Evolutionary conservation across 2,329 filamentous ascomycete species (phyloP).

Genomic region (Dactylellina cionopaga): DNA sequence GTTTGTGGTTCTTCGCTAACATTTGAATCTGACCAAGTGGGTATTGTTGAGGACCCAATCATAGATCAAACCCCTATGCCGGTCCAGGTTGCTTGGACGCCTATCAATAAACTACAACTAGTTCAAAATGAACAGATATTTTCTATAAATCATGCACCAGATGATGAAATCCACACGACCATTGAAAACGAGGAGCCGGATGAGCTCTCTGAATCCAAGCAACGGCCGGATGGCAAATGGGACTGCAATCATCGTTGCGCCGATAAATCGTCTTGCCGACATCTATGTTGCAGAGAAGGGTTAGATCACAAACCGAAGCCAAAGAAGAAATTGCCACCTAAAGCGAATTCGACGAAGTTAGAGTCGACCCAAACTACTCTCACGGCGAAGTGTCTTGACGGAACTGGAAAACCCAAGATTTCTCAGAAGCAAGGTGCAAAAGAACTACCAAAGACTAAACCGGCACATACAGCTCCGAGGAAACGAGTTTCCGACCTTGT

Average conservation of each 20-base stretch:
- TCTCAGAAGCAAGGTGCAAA: constrained; percentile 11
- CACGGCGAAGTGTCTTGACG: background rate
- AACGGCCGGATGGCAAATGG: constrained; percentile 69
- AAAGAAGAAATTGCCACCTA: constrained; percentile 43
- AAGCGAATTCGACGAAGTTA: background rate
- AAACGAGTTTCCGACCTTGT: constrained; percentile 45
- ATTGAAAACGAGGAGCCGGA: constrained; percentile 13
- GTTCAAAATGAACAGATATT: background rate
- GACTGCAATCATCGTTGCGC: constrained; percentile 71
- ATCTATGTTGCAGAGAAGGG: constrained; percentile 72
- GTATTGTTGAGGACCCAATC: background rate
- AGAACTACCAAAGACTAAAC: constrained; percentile 21
- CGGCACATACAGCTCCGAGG: background rate
- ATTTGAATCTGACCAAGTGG: constrained; percentile 7
- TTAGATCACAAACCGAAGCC: constrained; percentile 69
- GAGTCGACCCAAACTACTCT: constrained; percentile 8
- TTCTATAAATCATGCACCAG: constrained; percentile 2
- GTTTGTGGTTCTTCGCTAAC: background rate
- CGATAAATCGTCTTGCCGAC: constrained; percentile 66
- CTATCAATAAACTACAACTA: constrained; percentile 17
- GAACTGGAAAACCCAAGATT: background rate
- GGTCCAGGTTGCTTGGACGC: constrained; percentile 14
- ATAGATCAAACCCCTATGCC: background rate
- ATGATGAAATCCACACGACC: background rate
- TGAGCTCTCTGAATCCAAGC: constrained; percentile 62